Percentiles rank a stretch among this genome's conserved stretches.
phyloP scores from a whole-genome alignment of 495 filamentous ascomycete species.

The Annulohypoxylon maeteangense region DNA sequence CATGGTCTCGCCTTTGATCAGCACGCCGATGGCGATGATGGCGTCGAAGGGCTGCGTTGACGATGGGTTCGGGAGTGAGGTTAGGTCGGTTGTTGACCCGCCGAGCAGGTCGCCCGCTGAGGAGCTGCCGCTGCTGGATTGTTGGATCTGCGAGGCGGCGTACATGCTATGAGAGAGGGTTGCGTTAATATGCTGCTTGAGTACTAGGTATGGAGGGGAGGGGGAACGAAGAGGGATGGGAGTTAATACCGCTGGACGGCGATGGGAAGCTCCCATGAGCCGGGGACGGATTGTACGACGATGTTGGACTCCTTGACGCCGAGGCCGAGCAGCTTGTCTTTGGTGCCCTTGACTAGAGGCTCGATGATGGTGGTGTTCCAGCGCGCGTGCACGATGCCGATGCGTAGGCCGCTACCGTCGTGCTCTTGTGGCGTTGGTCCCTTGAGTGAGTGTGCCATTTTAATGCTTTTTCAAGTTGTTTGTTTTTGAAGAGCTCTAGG shows the following conservation, averaged over 20 bases:
- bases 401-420: slow-evolving; percentile 82
- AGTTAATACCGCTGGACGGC: slow-evolving; percentile 77
- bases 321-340: slow-evolving; percentile 61
- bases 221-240: slow-evolving; percentile 1
- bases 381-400: slow-evolving; percentile 93
- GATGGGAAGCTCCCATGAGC: slow-evolving; percentile 91
- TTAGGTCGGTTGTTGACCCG: slow-evolving; percentile 70
- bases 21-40: slow-evolving; percentile 91
- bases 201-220: neutral
- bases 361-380: slow-evolving; percentile 88
- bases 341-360: slow-evolving; percentile 75
- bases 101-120: slow-evolving; percentile 85
- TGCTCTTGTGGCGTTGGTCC: slow-evolving; percentile 58
- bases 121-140: slow-evolving; percentile 67
- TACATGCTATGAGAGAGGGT: slow-evolving; percentile 69
- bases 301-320: slow-evolving; percentile 92
- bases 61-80: slow-evolving; percentile 44
- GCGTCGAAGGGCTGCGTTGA: slow-evolving; percentile 80
- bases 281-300: slow-evolving; percentile 86
- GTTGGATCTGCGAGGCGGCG: slow-evolving; percentile 86
- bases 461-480: slow-evolving; percentile 1
- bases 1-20: slow-evolving; percentile 98
- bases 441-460: slow-evolving; percentile 53
- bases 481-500: neutral
- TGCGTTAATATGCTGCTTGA: neutral